These are phyloP conservation scores for Terana coerulea DNA, from an alignment of 768 basidiomycete species.

Conservation along the genomic window DNA sequence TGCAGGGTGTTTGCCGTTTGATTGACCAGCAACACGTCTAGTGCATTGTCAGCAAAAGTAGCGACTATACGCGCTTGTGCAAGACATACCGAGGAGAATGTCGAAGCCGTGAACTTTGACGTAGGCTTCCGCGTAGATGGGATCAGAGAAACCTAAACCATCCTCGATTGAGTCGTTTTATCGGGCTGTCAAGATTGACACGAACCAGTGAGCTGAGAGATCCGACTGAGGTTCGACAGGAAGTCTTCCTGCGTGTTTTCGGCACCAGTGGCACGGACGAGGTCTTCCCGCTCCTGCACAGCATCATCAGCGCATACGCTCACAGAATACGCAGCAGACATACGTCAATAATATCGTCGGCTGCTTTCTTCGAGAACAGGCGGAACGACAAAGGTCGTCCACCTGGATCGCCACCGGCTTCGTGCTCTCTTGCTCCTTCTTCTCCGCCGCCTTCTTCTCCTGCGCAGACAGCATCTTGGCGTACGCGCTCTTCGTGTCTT, in stretches of 20 bases:
- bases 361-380: slow-evolving; percentile 91
- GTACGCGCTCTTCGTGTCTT: slow-evolving; percentile 89
- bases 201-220: slow-evolving; percentile 88
- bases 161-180: no score
- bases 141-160: slow-evolving; percentile 85
- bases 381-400: slow-evolving; percentile 92
- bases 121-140: slow-evolving; percentile 96
- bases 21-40: slow-evolving; percentile 95
- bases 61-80: background rate
- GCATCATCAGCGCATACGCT: background rate
- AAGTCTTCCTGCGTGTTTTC: slow-evolving; percentile 87
- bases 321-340: slow-evolving; percentile 14
- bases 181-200: background rate
- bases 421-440: slow-evolving; percentile 75
- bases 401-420: slow-evolving; percentile 79
- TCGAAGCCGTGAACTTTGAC: slow-evolving; percentile 98
- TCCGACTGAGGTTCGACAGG: slow-evolving; percentile 88
- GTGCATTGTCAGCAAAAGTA: background rate
- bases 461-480: slow-evolving; percentile 94
- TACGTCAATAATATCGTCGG: slow-evolving; percentile 75
- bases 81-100: slow-evolving; percentile 75
- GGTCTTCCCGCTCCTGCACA: slow-evolving; percentile 78
- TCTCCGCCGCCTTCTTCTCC: slow-evolving; percentile 92
- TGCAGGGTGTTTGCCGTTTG: slow-evolving; percentile 93
- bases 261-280: slow-evolving; percentile 85